Base-by-base conservation (phyloP, 495 filamentous ascomycete genomes). In the Penicillium bialowiezense region DNA sequence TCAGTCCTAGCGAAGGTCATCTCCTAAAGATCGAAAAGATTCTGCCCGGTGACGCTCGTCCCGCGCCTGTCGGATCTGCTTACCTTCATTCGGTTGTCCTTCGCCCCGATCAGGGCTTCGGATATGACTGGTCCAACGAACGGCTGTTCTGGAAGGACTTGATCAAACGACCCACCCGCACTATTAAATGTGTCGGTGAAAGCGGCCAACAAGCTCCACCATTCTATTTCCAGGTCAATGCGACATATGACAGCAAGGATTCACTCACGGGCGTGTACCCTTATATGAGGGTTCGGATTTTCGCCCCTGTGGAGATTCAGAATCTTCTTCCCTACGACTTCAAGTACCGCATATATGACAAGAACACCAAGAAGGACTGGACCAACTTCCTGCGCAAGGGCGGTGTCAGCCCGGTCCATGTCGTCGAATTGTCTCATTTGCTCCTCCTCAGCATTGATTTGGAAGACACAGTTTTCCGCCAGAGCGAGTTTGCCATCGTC, bases 291-390 rank as follows among this genome's bases (percentile, higher is more conserved):
- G 73, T 98, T 38, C 85, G 88, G 47, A 81, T 98, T 19, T 91
- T 88, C 19, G 91, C 93, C 13, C 93, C 93, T 0, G 81, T 98
- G 37, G 91, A 96, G 55, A 76, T 98, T 10, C 91, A 98, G 62
- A 98, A 98, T 60, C 74, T 98, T 20, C 76, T 98, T 20, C 93
- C 93, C 0, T 97, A 87, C 59, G 95, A 97, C 70, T 98, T 98
- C 85, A 97, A 97, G 65, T 97, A 97, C 64, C 82, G 91, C 44
- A 97, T 98, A 18, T 97, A 97, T 60, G 93, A 98, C 71, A 95
- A 91, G 73, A 93, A 95, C 65, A 97, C 90, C 0, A 91, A 88
- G 72, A 93, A 95, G 63, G 92, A 98, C 65, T 98, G 95, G 93
- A 92, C 91, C 0, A 98, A 98, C 62, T 98, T 98, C 73, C 68